phyloP scores from a whole-genome alignment of 2,329 filamentous ascomycete genomes.

The Sporothrix globosa region DNA sequence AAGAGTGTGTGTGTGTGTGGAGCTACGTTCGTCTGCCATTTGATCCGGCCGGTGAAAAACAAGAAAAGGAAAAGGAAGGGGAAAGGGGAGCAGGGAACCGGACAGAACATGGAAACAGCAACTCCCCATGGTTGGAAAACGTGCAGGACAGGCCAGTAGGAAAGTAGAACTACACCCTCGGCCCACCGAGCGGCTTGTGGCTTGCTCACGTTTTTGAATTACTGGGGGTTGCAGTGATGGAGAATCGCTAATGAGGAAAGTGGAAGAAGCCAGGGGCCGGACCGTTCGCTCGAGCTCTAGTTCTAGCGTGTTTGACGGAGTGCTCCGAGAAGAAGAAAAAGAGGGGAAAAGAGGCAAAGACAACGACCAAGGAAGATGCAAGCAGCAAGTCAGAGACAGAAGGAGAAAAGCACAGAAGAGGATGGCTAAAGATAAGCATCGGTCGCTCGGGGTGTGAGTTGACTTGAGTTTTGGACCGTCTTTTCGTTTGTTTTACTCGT shows the following conservation, averaged over 20 bases:
- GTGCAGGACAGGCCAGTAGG: background rate
- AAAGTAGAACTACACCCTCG: slow-evolving; percentile 16
- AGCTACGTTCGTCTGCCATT: slow-evolving; percentile 18
- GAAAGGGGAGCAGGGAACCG: background rate
- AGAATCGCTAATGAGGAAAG: background rate
- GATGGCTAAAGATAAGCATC: background rate
- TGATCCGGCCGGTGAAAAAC: slow-evolving; percentile 12
- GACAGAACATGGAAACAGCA: background rate
- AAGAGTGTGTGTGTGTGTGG: slow-evolving; percentile 25
- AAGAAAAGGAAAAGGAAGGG: background rate
- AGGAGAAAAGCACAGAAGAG: background rate
- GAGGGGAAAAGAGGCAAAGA: background rate
- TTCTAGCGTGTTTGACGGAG: slow-evolving; percentile 17
- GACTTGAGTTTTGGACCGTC: too few relatives aligned
- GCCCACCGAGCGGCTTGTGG: background rate
- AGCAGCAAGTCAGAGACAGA: slow-evolving; percentile 3
- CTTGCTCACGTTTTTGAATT: background rate
- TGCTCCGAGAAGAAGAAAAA: slow-evolving; percentile 12
- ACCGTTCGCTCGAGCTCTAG: slow-evolving; percentile 9
- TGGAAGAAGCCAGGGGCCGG: slow-evolving; percentile 26
- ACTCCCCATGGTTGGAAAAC: background rate
- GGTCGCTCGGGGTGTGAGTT: too few relatives aligned
- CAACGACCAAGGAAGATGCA: background rate
- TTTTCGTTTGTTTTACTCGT: too few relatives aligned
- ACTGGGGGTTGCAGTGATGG: background rate